These are phyloP conservation scores for Umbelopsis isabellina DNA, from an alignment of 192 early-diverging fungal genomes.

Conservation along the genomic window DNA sequence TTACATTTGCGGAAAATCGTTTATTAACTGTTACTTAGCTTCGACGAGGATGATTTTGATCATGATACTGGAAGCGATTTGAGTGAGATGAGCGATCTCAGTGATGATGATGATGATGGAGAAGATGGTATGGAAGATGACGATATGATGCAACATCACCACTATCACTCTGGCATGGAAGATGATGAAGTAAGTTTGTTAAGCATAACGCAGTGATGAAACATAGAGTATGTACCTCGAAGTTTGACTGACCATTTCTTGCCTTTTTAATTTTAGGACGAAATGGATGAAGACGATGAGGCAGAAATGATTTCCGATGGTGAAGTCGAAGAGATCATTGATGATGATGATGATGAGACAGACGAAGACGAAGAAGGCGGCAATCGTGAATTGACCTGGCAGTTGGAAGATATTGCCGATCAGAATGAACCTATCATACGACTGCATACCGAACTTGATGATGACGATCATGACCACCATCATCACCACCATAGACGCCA, in stretches of 20 bases:
- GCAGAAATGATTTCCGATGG: conserved; percentile 52
- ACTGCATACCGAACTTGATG: conserved; percentile 31
- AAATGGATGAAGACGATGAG: conserved; percentile 47
- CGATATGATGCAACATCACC: conserved; percentile 48
- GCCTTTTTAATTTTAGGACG: conserved; percentile 13
- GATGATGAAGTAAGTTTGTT: conserved; percentile 52
- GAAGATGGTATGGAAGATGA: conserved; percentile 66
- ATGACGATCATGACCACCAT: conserved; percentile 48
- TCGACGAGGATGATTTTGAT: conserved; percentile 69
- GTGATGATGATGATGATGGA: conserved; percentile 58
- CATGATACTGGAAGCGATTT: conserved; percentile 69
- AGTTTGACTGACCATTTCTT: not conserved
- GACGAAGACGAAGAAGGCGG: conserved; percentile 62
- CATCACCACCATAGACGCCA: conserved; percentile 47
- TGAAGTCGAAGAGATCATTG: conserved; percentile 36
- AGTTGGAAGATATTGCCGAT: conserved; percentile 56
- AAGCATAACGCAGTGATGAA: conserved; percentile 53
- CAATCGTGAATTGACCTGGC: conserved; percentile 57
- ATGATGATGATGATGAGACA: conserved; percentile 47
- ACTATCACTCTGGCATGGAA: conserved; percentile 46
- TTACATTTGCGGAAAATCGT: not conserved
- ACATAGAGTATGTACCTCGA: conserved; percentile 1
- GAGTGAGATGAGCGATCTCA: conserved; percentile 60
- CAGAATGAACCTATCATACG: conserved; percentile 46
- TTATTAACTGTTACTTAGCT: conserved; percentile 31